Conservation (phyloP, 148 eudicot genomes). For the Linanthus parryae region DNA sequence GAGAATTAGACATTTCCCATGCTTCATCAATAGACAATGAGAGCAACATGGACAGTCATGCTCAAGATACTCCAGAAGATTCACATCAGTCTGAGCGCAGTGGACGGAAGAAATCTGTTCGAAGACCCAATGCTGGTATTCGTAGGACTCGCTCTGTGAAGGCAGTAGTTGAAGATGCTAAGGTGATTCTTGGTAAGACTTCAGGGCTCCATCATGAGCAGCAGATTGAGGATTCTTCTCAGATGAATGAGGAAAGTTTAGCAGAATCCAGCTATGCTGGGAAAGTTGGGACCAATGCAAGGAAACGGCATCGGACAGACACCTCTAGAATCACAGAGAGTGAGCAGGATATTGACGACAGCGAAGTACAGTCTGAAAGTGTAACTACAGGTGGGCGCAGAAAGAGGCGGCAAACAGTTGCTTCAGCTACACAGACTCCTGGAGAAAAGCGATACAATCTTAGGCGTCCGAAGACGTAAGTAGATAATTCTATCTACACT, state of each 20-base stretch:
- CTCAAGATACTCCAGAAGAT: conserved; percentile 35
- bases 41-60: conserved; percentile 26
- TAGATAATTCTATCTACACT: no score
- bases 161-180: conserved; percentile 64
- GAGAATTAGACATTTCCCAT: conserved; percentile 16
- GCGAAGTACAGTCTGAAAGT: conserved; percentile 69
- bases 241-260: conserved; percentile 20
- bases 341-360: conserved; percentile 47
- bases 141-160: conserved; percentile 49
- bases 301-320: conserved; percentile 53
- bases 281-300: conserved; percentile 24
- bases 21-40: conserved; percentile 27
- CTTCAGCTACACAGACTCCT: conserved; percentile 48
- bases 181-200: conserved; percentile 31
- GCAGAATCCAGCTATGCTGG: conserved; percentile 25
- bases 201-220: conserved; percentile 21
- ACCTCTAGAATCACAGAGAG: conserved; percentile 38
- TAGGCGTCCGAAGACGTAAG: conserved; percentile 72
- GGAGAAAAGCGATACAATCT: conserved; percentile 79
- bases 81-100: conserved; percentile 55
- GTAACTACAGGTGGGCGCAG: conserved; percentile 52
- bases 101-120: conserved; percentile 21
- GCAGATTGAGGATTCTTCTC: conserved; percentile 20
- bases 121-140: conserved; percentile 32
- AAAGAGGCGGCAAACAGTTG: conserved; percentile 59